These are phyloP conservation scores for Chlorella sorokiniana DNA, from an alignment of 139 green algal species.

Conservation along the genomic window DNA sequence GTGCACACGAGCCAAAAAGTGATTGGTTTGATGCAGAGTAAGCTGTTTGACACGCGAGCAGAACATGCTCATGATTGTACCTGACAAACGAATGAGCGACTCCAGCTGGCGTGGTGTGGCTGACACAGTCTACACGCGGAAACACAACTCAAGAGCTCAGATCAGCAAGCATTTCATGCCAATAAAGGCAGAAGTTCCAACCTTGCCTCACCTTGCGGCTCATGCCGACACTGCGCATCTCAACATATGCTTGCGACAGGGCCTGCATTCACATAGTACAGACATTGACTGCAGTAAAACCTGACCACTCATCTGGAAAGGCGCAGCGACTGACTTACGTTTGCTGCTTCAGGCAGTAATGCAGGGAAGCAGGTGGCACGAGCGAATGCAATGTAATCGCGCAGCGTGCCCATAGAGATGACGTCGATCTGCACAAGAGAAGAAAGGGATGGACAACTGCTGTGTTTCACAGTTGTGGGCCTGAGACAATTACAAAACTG, in stretches of 20 bases:
- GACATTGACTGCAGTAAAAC: too few species aligned
- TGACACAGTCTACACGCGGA: conserved; percentile 75
- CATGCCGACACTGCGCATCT: conserved; percentile 79
- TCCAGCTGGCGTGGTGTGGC: conserved; percentile 98
- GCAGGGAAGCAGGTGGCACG: conserved; percentile 72
- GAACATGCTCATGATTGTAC: neutral
- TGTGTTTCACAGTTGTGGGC: neutral
- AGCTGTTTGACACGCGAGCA: neutral
- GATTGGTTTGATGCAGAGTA: neutral
- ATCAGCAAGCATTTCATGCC: neutral
- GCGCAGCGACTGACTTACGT: conserved; percentile 5
- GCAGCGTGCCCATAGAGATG: conserved; percentile 70
- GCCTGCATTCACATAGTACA: conserved; percentile 11
- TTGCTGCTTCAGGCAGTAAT: conserved; percentile 76
- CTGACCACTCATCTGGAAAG: too few species aligned
- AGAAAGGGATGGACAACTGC: neutral
- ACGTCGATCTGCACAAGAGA: neutral
- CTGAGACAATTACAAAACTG: neutral
- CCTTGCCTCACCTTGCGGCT: conserved; percentile 17
- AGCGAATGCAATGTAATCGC: conserved; percentile 91
- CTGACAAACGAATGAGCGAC: conserved; percentile 88
- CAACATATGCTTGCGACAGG: conserved; percentile 83
- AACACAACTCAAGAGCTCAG: neutral
- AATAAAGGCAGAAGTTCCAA: neutral
- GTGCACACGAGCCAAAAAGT: too few species aligned